Base-by-base conservation (phyloP, 176 grass and related monocot genomes). In the Musa beccarii region DNA sequence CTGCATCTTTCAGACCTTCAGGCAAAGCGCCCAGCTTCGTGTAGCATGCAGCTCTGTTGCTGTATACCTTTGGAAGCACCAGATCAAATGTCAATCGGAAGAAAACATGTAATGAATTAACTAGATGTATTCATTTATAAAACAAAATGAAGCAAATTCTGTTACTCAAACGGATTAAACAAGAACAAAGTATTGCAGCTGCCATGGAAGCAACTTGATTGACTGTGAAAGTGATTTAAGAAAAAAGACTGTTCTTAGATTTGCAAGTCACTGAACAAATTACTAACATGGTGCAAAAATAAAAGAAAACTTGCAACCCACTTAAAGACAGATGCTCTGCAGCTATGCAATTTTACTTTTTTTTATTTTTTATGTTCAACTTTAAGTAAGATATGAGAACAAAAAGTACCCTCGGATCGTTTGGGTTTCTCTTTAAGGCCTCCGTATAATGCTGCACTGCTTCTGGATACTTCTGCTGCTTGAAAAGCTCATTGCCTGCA, bases 1-100 rank as follows among this genome's bases (percentile, higher is more conserved):
- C 76, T 49, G 88, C 84, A 79, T 90, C 88, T 59, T 82, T 73
- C n/a, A 90, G 71, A 79, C 79, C 81, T 82, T 82, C 66, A 79
- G 84, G 55, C 10, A 87, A 79, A 56, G 68, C 76, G 69, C 84
- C 84, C 14, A 90, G 54, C 63, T 79, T 69, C 20, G 83, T 90
- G 71, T 84, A 69, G 22, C 81, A 87, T 73, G 86, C 84, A 79
- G 88, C 81, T 71, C 84, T 81, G 49, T 86, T 90, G 66, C 84
- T 86, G 29, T 81, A 90, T 3, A 75, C 59, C 88, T 90, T 71
- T 9, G 54, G 19, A 53, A 64, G 20, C 21, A 26, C 54, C 9
- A 76, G 19, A 26, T 15, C 71, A 26, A 73, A 72, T 3, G 71
- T n/a, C 73, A 72, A 17, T 15, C 6, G 1, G n/a, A 28, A 12